Percentiles rank a stretch among this genome's conserved stretches.
Conservation (phyloP, 495 filamentous ascomycete genomes). For the Beverwykella pulmonaria region DNA sequence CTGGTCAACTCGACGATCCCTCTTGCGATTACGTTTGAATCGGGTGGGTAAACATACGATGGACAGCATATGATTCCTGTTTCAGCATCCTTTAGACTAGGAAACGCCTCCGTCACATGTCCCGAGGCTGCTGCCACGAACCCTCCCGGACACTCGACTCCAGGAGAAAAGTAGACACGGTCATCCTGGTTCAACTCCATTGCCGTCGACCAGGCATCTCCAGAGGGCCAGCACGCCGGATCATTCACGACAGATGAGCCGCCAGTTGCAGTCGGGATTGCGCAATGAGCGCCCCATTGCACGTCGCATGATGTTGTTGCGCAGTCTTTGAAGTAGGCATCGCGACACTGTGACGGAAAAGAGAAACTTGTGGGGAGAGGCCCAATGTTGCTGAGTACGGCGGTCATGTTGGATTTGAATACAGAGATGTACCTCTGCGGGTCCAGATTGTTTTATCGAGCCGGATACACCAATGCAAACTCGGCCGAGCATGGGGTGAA, state of each 20-base stretch:
- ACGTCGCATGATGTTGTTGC: not conserved
- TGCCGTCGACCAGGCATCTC: not conserved
- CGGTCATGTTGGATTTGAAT: not conserved
- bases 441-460: not conserved
- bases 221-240: not conserved
- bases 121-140: not conserved
- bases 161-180: not conserved
- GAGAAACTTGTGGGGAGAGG: not conserved
- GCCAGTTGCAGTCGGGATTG: not conserved
- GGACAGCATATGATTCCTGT: constrained; percentile 1
- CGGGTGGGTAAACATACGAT: not conserved
- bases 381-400: not conserved
- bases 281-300: not conserved
- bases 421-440: not conserved
- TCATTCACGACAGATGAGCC: not conserved
- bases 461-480: no score
- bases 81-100: not conserved
- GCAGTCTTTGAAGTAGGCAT: not conserved
- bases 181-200: not conserved
- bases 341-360: not conserved
- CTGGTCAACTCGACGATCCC: not conserved
- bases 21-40: not conserved
- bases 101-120: not conserved
- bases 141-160: not conserved
- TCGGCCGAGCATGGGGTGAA: no score